These are phyloP conservation scores for Chlamydomonas applanata DNA, from an alignment of 139 green algal species.

Conservation along the genomic window DNA sequence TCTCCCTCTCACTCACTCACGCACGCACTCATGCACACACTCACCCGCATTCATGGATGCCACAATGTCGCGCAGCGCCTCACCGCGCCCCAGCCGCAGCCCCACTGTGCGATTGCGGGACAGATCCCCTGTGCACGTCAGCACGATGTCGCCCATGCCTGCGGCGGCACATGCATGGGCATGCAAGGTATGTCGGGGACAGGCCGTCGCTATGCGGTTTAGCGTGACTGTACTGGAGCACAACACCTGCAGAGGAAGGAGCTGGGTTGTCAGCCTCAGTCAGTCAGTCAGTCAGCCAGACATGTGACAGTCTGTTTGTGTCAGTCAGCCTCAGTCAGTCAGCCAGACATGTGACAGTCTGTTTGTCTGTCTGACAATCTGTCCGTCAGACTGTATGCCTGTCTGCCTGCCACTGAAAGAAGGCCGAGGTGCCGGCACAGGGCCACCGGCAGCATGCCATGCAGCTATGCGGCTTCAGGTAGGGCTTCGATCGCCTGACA, in stretches of 20 bases:
- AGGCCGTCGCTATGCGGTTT: background rate
- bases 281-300: no score
- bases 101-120: constrained; percentile 85
- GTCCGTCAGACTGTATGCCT: no score
- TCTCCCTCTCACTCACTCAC: no score
- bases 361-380: no score
- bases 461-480: no score
- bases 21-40: no score
- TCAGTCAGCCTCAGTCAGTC: background rate
- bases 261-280: background rate
- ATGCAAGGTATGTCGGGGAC: constrained; percentile 72
- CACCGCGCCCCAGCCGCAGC: constrained; percentile 79
- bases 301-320: background rate
- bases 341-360: no score
- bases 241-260: background rate
- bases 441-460: no score
- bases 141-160: constrained; percentile 84
- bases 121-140: constrained; percentile 85
- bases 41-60: constrained; percentile 24
- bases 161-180: constrained; percentile 56
- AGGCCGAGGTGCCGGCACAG: no score
- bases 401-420: no score
- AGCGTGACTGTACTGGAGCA: background rate
- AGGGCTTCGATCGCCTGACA: no score
- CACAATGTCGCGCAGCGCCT: constrained; percentile 85